Conservation (phyloP, 2,329 filamentous ascomycete species). For the Scolecobasidium constrictum region DNA sequence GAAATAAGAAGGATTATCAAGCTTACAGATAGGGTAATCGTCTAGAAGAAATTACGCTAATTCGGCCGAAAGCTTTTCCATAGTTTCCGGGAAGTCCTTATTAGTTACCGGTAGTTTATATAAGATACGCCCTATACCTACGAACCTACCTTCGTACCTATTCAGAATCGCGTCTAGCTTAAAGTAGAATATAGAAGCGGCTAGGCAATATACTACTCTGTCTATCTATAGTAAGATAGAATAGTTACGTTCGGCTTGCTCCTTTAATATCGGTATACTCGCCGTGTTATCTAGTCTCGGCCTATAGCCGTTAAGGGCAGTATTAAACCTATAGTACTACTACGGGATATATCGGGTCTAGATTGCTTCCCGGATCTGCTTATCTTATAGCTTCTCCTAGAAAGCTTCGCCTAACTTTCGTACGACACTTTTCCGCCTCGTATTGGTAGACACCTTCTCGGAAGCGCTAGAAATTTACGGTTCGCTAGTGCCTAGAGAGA, state of each 20-base stretch:
- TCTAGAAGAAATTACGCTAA: constrained; percentile 10
- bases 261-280: constrained; percentile 12
- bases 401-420: constrained; percentile 9
- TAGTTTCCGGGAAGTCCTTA: constrained; percentile 7
- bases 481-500: constrained; percentile 15
- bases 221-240: constrained; percentile 11
- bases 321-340: constrained; percentile 11
- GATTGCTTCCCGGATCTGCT: constrained; percentile 12
- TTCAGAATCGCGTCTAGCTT: constrained; percentile 12
- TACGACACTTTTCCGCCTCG: constrained; percentile 12
- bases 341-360: constrained; percentile 4
- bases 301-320: constrained; percentile 11
- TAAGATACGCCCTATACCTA: constrained; percentile 9
- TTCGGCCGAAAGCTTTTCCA: constrained; percentile 5
- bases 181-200: constrained; percentile 15
- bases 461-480: constrained; percentile 8
- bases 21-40: constrained; percentile 3
- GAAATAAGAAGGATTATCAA: constrained; percentile 10
- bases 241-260: constrained; percentile 11
- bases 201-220: constrained; percentile 10
- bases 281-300: constrained; percentile 13
- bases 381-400: constrained; percentile 13
- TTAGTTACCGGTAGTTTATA: constrained; percentile 9
- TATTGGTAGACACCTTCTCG: constrained; percentile 11
- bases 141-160: constrained; percentile 11